Conservation (phyloP, 306 rosid genomes). For the Inga laurina region DNA sequence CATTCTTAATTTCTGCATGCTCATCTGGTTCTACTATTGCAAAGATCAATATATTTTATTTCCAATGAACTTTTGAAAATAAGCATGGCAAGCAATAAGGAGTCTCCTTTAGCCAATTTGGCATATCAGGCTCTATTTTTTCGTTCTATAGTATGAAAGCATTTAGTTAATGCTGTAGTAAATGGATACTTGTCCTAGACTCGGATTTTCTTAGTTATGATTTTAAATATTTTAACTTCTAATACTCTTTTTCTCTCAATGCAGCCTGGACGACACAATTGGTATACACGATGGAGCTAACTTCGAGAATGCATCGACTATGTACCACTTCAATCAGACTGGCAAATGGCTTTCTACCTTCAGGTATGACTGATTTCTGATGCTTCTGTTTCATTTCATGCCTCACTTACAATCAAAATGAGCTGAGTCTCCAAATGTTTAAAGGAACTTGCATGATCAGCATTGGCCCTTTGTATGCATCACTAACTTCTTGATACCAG, state of each 20-base stretch:
- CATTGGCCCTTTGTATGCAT: background rate
- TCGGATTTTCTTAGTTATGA: background rate
- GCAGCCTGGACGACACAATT: constrained; percentile 68
- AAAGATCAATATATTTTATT: background rate
- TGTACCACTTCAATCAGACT: constrained; percentile 62
- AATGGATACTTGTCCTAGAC: background rate
- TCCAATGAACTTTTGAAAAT: background rate
- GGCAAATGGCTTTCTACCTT: constrained; percentile 76
- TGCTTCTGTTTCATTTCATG: constrained; percentile 1
- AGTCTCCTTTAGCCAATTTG: background rate
- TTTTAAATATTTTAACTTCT: constrained; percentile 1
- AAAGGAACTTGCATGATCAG: background rate
- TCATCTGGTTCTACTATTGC: background rate
- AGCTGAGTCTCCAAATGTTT: background rate
- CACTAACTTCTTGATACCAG: constrained; percentile 8
- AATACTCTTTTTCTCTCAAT: constrained; percentile 28
- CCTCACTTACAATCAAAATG: background rate
- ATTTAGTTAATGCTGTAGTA: background rate
- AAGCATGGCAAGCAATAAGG: background rate
- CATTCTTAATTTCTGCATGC: background rate
- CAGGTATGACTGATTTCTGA: constrained; percentile 49
- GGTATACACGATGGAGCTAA: constrained; percentile 67
- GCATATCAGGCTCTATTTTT: background rate
- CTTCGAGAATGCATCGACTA: constrained; percentile 46
- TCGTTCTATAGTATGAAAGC: too few species aligned